Base-by-base conservation (phyloP, 2,329 filamentous ascomycete genomes). In the Incumbomyces delicatus region DNA sequence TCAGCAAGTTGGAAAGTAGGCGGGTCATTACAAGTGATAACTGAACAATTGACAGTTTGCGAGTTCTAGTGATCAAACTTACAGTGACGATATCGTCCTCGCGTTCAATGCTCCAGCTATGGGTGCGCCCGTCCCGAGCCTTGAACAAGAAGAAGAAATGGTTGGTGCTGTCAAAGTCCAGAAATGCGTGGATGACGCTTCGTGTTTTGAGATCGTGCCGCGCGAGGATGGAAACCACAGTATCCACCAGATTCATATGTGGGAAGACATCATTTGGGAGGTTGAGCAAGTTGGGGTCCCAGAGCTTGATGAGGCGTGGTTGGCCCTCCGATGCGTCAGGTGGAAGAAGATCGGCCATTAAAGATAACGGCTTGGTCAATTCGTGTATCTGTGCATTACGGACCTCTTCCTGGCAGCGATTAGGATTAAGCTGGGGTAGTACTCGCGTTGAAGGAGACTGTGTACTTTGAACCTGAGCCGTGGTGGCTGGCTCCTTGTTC, bases 91-190 rank as follows among this genome's bases (percentile, higher is more conserved):
- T 35, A 38, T 45, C 22, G 2, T 37, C 42, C 33, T 37, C 42
- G n/a, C 42, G 7, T 29, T 45, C 42, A 30, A 45, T 38, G 16
- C 33, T 37, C 42, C 42, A 45, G 14, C 33, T 37, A 45, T 45
- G 42, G 4, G 17, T 29, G 13, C 30, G 32, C 10, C 30, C 18
- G 18, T 37, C 29, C 27, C 42, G 20, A n/a, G 42, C 33, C 34
- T 45, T 45, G 42, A 45, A 46, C 20, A 46, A 37, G 37, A 46
- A 46, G 20, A 41, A 40, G 29, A 46, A 46, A 20, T 40, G 37
- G 12, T 33, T 41, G 16, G 36, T 29, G 11, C 29, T 27, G 14
- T 46, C 31, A 14, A 22, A 3, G 27, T 46, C 44, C 14, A 46
- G 36, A 35, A 46, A 46, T 6, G 36, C 44, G 7, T 33, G 12